Evolutionary conservation across 1,284 basidiomycete genomes (phyloP).

Genomic region (Phellopilus nigrolimitatus): DNA sequence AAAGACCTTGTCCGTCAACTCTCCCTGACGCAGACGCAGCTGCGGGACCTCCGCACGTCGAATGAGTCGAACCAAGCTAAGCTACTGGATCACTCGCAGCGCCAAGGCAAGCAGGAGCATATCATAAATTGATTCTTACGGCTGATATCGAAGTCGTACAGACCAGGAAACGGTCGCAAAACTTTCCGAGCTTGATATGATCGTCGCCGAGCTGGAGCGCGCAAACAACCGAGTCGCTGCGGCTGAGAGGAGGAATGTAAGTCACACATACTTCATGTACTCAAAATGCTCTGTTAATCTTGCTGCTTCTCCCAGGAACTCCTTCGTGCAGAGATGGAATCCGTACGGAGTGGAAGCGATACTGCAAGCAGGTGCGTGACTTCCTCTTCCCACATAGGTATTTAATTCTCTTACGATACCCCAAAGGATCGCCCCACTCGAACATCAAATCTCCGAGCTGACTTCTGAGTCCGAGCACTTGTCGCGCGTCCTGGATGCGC

Average conservation of each 20-base stretch:
- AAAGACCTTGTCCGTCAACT: conserved; percentile 88
- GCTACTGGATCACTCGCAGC: conserved; percentile 81
- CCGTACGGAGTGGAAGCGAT: conserved; percentile 76
- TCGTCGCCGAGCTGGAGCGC: conserved; percentile 87
- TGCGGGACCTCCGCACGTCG: conserved; percentile 83
- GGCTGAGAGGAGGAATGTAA: conserved; percentile 88
- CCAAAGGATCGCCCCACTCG: conserved; percentile 63
- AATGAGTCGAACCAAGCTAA: conserved; percentile 92
- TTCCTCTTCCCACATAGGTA: background rate
- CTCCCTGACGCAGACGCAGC: conserved; percentile 78
- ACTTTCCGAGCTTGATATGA: conserved; percentile 87
- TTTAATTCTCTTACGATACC: conserved; percentile 3
- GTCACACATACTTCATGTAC: conserved; percentile 24
- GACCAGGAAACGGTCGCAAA: conserved; percentile 89
- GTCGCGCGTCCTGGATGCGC: conserved; percentile 62
- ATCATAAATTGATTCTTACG: too few species aligned
- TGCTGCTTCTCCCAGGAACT: conserved; percentile 59
- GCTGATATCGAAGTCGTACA: too few species aligned
- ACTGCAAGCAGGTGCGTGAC: conserved; percentile 63
- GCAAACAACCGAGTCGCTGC: conserved; percentile 89
- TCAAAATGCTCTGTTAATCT: background rate
- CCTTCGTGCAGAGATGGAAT: conserved; percentile 89
- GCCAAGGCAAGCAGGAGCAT: conserved; percentile 57
- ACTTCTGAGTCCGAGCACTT: conserved; percentile 72
- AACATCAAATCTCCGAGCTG: conserved; percentile 65